A percentile compares a stretch with the other conserved stretches of the same genome.
Evolutionary conservation across 331 rosid genomes (phyloP).

Genomic region (Ulmus americana): DNA sequence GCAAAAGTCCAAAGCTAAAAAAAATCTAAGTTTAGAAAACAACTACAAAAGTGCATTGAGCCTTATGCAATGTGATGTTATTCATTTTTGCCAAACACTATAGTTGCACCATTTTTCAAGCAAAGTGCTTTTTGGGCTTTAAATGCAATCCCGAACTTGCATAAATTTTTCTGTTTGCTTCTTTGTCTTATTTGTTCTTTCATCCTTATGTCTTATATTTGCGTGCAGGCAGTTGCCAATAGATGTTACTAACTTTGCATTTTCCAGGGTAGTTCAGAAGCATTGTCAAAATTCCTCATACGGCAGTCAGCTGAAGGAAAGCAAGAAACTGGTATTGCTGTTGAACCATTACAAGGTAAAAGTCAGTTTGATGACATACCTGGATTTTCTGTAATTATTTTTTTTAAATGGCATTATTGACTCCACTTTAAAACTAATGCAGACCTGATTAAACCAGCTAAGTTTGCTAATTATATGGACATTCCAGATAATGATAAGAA

Average conservation of each 20-base stretch:
- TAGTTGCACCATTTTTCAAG: too few species aligned
- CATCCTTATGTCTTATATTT: conserved; percentile 10
- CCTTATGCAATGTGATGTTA: too few species aligned
- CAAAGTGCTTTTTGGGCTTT: too few species aligned
- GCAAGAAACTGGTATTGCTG: conserved; percentile 20
- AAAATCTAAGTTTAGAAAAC: too few species aligned
- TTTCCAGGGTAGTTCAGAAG: conserved; percentile 35
- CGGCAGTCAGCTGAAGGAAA: conserved; percentile 30
- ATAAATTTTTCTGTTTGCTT: conserved; percentile 11
- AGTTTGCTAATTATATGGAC: conserved; percentile 16
- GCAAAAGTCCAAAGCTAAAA: too few species aligned
- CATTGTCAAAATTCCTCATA: conserved; percentile 20
- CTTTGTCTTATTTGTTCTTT: not conserved
- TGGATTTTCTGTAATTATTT: conserved; percentile 20
- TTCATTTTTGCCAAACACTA: too few species aligned
- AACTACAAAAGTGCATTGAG: too few species aligned
- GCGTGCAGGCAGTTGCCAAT: conserved; percentile 9
- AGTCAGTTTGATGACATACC: conserved; percentile 22
- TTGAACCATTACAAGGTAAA: conserved; percentile 23
- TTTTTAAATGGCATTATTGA: conserved; percentile 23
- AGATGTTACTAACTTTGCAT: conserved; percentile 27
- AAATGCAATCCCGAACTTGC: not conserved
- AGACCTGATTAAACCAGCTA: conserved; percentile 5
- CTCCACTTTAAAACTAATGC: conserved; percentile 21
- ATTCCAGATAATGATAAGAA: conserved; percentile 29